Base-by-base conservation (phyloP, 495 filamentous ascomycete species). In the Terfezia claveryi region DNA sequence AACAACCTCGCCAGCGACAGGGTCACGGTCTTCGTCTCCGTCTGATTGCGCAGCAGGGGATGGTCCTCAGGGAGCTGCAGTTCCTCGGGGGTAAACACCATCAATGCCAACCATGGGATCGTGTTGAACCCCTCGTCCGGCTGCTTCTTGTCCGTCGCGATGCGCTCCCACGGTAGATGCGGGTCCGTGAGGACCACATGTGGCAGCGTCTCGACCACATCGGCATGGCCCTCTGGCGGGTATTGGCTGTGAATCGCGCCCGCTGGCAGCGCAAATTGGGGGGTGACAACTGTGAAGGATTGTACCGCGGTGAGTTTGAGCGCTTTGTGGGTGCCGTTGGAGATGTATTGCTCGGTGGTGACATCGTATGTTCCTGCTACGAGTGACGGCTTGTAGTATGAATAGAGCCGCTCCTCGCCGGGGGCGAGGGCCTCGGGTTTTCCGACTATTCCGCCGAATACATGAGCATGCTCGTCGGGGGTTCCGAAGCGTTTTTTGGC, bases 151-250 rank as follows among this genome's bases (percentile, higher is more conserved):
- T 57, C 51, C 10, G 32, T 12, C 41, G 56, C 61, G 2, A 55
- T n/a, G 38, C 65, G 59, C 52, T 74, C 69, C 75, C 74, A 76
- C 0, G 74, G 75, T 0, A 74, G 50, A 41, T 71, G 66, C 0
- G 70, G 67, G 54, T 76, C 71, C n/a, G 61, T 71, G 27, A 77
- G 61, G 0, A 75, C 70, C 0, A 77, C 59, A 56, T 78, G 75
- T 0, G 74, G 73, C 7, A 76, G 61, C 1, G 68, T 68, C 20
- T 59, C 32, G 6, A 50, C 56, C 5, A 58, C 49, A 20, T 70
- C 74, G 5, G 53, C 32, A 36, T 68, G 60, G 10, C 72, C 74
- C 2, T 61, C 56, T 0, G 69, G 67, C 0, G 74, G 74, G 59
- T 74, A 75, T 5, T 53, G 14, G 1, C 55, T 62, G 57, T 74